Conservation (phyloP, 1,284 basidiomycete species). For the Malassezia yamatoensis region DNA sequence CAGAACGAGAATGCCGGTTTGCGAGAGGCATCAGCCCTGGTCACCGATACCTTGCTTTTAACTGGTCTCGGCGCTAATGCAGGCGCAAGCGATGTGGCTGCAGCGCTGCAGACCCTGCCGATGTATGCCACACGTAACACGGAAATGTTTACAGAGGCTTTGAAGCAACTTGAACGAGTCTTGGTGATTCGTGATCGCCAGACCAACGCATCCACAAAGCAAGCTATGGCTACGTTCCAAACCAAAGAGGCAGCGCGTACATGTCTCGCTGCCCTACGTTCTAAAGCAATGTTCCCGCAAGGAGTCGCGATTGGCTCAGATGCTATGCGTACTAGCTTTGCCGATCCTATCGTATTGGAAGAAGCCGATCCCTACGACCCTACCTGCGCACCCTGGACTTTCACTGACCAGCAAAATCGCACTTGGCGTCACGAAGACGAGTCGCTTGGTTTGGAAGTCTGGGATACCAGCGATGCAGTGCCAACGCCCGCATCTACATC, state of each 20-base stretch:
- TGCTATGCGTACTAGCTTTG: conserved; percentile 7
- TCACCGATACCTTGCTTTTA: conserved; percentile 14
- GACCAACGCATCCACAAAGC: neutral
- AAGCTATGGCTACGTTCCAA: conserved; percentile 2
- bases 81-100: conserved; percentile 2
- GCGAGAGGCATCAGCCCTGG: conserved; percentile 9
- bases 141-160: neutral
- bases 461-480: neutral
- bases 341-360: conserved; percentile 14
- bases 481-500: neutral
- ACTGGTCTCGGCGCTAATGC: neutral
- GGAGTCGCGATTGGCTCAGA: conserved; percentile 1
- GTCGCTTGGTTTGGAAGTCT: conserved; percentile 12
- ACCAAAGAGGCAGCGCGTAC: conserved; percentile 9
- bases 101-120: conserved; percentile 1
- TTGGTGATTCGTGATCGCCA: conserved; percentile 11
- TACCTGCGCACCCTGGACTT: conserved; percentile 11
- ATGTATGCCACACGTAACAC: neutral
- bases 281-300: neutral
- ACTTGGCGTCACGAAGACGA: conserved; percentile 19
- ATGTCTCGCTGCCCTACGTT: conserved; percentile 5
- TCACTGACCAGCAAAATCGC: neutral
- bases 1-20: conserved; percentile 14
- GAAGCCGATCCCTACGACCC: conserved; percentile 19
- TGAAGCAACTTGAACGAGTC: conserved; percentile 5